Evolutionary conservation across 306 rosid species (phyloP).

Genomic region (Gastrolobium villosum): DNA sequence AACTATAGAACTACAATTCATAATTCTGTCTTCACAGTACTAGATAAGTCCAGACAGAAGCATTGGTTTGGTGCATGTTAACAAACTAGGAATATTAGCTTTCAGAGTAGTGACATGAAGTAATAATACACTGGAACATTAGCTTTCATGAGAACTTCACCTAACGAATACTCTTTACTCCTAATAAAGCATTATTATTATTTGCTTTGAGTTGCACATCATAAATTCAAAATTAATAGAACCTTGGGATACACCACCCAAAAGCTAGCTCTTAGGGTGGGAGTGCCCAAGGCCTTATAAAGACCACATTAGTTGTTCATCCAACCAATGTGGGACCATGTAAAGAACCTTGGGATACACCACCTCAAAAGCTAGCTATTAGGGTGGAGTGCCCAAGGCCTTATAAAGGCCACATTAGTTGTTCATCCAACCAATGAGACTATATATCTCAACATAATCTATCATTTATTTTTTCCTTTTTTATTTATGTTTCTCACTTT

Average conservation of each 20-base stretch:
- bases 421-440: too few relatives aligned
- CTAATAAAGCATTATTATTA: background rate
- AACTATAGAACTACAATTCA: conserved; percentile 19
- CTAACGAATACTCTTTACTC: background rate
- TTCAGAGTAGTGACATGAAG: conserved; percentile 10
- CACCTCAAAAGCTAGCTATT: too few relatives aligned
- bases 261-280: too few relatives aligned
- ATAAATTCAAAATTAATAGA: background rate
- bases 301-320: too few relatives aligned
- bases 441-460: background rate
- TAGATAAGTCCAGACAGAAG: background rate
- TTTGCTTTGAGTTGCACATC: background rate
- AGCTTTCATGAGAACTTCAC: conserved; percentile 1
- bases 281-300: too few relatives aligned
- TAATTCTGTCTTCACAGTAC: background rate
- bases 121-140: conserved; percentile 24
- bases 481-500: background rate
- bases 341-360: too few relatives aligned
- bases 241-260: too few relatives aligned
- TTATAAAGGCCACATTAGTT: too few relatives aligned
- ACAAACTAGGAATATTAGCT: conserved; percentile 11
- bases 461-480: background rate
- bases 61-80: conserved; percentile 19
- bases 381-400: too few relatives aligned
- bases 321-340: too few relatives aligned